Evolutionary conservation across 768 basidiomycete species (phyloP).

Genomic region (Lactarius quietus): DNA sequence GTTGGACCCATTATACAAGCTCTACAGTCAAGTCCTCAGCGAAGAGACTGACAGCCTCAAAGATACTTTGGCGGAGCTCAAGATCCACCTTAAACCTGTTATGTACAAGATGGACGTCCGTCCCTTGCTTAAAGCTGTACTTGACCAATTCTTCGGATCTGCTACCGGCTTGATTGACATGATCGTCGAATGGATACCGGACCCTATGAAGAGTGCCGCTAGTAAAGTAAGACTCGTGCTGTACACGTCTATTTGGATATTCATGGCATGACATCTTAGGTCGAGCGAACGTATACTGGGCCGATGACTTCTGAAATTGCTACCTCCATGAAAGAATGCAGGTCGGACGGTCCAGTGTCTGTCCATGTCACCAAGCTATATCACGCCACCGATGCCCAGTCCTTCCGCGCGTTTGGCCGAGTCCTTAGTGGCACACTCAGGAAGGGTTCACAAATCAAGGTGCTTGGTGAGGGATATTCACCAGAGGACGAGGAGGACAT

Average conservation of each 20-base stretch:
- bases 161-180: conserved; percentile 90
- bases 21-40: conserved; percentile 92
- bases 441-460: conserved; percentile 84
- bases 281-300: conserved; percentile 84
- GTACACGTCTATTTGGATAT: conserved; percentile 4
- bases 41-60: conserved; percentile 89
- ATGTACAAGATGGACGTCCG: conserved; percentile 99
- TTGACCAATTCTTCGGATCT: conserved; percentile 95
- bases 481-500: conserved; percentile 99
- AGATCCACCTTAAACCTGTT: conserved; percentile 84
- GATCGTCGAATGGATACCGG: conserved; percentile 86
- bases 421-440: conserved; percentile 88
- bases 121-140: conserved; percentile 87
- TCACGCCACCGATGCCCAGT: conserved; percentile 94
- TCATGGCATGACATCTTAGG: conserved; percentile 38
- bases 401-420: conserved; percentile 94
- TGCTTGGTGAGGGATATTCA: conserved; percentile 97
- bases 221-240: conserved; percentile 47
- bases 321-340: conserved; percentile 75
- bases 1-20: conserved; percentile 93
- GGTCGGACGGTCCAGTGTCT: conserved; percentile 84
- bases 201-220: conserved; percentile 57
- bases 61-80: conserved; percentile 69
- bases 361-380: conserved; percentile 93
- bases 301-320: conserved; percentile 80